Evolutionary conservation across 139 green algal species (phyloP).

Genomic region (Desmodesmus armatus): DNA sequence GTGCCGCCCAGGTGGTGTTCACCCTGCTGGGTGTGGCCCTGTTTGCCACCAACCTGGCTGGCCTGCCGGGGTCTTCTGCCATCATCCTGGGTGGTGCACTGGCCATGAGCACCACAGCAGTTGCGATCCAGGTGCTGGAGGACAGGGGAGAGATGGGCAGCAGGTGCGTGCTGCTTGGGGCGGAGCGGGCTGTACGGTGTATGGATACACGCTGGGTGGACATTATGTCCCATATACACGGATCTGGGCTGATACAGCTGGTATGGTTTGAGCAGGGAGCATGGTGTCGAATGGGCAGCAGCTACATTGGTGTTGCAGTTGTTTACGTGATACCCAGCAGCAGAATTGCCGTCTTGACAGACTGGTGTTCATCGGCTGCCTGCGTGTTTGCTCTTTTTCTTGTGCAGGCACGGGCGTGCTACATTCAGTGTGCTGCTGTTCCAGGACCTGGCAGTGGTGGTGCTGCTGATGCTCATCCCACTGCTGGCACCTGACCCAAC

Average conservation of each 20-base stretch:
- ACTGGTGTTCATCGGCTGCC: too few relatives aligned
- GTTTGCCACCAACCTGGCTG: constrained; percentile 64
- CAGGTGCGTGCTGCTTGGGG: constrained; percentile 91
- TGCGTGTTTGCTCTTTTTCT: too few relatives aligned
- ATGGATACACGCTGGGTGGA: too few relatives aligned
- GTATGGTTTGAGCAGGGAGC: too few relatives aligned
- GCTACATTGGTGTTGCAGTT: not conserved
- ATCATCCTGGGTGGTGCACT: constrained; percentile 96
- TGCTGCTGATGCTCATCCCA: constrained; percentile 99
- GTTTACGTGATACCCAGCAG: not conserved
- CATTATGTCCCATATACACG: too few relatives aligned
- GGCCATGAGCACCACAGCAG: constrained; percentile 96
- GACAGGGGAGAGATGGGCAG: constrained; percentile 93
- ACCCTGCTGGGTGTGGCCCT: constrained; percentile 76
- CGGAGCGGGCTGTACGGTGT: constrained; percentile 95
- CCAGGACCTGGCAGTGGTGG: constrained; percentile 98
- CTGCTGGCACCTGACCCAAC: constrained; percentile 88
- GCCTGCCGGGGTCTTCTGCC: constrained; percentile 74
- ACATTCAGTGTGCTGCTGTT: constrained; percentile 98
- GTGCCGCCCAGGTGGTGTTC: constrained; percentile 85
- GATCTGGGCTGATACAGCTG: too few relatives aligned
- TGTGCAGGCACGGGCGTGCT: constrained; percentile 90
- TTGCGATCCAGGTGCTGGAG: constrained; percentile 96
- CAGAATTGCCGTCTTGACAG: too few relatives aligned
- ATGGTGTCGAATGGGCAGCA: not conserved